Conservation (phyloP, 306 rosid genomes). For the Casuarina equisetifolia region DNA sequence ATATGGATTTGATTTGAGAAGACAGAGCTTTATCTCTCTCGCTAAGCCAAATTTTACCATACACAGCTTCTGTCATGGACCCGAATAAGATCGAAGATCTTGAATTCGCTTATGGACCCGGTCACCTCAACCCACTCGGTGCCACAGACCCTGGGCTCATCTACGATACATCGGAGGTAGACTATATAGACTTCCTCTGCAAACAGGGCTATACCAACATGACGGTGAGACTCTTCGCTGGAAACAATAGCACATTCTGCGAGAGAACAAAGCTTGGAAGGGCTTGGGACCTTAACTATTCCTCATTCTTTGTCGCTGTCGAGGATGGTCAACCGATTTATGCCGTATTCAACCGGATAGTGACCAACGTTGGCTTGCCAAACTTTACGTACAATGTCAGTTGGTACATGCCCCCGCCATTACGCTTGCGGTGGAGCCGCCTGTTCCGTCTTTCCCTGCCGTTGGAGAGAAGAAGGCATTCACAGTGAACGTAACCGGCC, state of each 20-base stretch:
- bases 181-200: conserved; percentile 28
- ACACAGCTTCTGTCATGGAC: conserved; percentile 29
- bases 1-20: too few relatives aligned
- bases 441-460: not conserved
- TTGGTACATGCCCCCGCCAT: not conserved
- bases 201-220: not conserved
- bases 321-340: conserved; percentile 25
- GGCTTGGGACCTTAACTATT: conserved; percentile 19
- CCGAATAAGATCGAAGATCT: conserved; percentile 24
- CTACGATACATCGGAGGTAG: conserved; percentile 10
- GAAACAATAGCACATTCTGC: conserved; percentile 27
- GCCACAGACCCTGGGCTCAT: conserved; percentile 29
- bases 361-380: conserved; percentile 35
- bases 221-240: conserved; percentile 23
- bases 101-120: not conserved
- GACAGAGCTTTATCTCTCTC: not conserved
- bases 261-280: not conserved
- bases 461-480: conserved; percentile 21
- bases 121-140: not conserved
- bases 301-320: conserved; percentile 26
- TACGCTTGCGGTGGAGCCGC: not conserved
- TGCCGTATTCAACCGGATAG: conserved; percentile 18
- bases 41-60: not conserved
- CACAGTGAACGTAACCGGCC: conserved; percentile 20
- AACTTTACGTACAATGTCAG: conserved; percentile 22